Percentiles rank a stretch among this genome's conserved stretches.
Evolutionary conservation across 179 eudicot genomes (phyloP).

Genomic region (Sideroxylon spinosum): DNA sequence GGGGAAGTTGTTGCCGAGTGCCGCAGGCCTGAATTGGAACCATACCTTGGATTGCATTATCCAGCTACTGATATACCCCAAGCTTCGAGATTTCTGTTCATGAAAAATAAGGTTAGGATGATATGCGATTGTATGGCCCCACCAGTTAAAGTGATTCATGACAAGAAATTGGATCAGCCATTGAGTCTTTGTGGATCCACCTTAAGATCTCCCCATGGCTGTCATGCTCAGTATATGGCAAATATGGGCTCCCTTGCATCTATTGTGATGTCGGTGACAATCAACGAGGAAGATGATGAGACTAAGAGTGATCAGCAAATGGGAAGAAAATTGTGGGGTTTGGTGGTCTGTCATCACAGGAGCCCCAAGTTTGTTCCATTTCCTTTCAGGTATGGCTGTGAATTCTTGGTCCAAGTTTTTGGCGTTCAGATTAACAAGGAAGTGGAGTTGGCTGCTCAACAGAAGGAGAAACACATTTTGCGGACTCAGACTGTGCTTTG

Average conservation of each 20-base stretch:
- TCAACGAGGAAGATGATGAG: slow-evolving; percentile 63
- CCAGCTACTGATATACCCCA: slow-evolving; percentile 96
- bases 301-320: slow-evolving; percentile 37
- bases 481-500: slow-evolving; percentile 73
- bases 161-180: slow-evolving; percentile 49
- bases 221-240: slow-evolving; percentile 87
- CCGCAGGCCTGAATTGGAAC: slow-evolving; percentile 48
- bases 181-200: slow-evolving; percentile 74
- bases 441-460: slow-evolving; percentile 63
- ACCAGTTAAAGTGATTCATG: slow-evolving; percentile 70
- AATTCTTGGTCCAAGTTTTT: slow-evolving; percentile 77
- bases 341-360: slow-evolving; percentile 85
- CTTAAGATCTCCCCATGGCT: slow-evolving; percentile 85
- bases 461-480: slow-evolving; percentile 63
- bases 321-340: slow-evolving; percentile 76
- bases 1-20: slow-evolving; percentile 84
- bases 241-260: slow-evolving; percentile 88
- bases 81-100: slow-evolving; percentile 82
- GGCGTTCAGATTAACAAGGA: slow-evolving; percentile 75
- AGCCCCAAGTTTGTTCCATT: slow-evolving; percentile 62
- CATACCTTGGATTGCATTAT: slow-evolving; percentile 87
- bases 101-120: slow-evolving; percentile 85
- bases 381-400: slow-evolving; percentile 78
- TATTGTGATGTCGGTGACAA: slow-evolving; percentile 70
- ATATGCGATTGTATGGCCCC: slow-evolving; percentile 72